Evolutionary conservation across 2,329 filamentous ascomycete genomes (phyloP), one percentile per base, ranked within the genome.

Genomic region (Neoascochyta sp.): DNA sequence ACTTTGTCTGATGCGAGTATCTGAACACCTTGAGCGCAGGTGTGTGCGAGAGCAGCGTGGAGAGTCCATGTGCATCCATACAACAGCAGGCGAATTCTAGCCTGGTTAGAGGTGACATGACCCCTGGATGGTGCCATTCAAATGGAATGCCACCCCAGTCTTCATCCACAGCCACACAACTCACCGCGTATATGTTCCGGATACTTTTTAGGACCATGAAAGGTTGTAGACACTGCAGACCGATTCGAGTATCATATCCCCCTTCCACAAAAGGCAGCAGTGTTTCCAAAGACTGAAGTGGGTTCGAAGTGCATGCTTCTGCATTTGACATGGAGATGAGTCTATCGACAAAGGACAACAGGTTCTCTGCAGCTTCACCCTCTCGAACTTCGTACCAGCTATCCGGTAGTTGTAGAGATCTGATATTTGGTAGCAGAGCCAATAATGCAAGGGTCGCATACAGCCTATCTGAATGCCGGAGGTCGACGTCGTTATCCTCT

Each of bases 1-100:
- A 56, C 35, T 62, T 62, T 0, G 52, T 52, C 28, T 60, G 49
- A 17, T 62, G 57, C 2, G 55, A 59, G 34, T 62, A 62, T 9
- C 41, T 50, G 40, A 62, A 58, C 3, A 49, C 35, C 1, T 41
- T 36, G 1, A 62, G 39, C 7, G 34, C 32, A 1, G 55, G 54
- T 9, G 56, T 56, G 18, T 54, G 46, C 1, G 40, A 29, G 4
- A 60, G 16, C 0, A 62, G 36, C 5, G 30, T 32, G 1, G 47
- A 43, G 2, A 62, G 34, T 3, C 47, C 57, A 2, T 44, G 39
- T 0, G 50, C 43, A 29, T 61, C 52, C 28, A 62, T 59, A 26
- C 57, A 61, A 30, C 55, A 56, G 19, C 44, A 47, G 2, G 48
- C 54, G 7, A 62, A 34, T 27, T 62, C 58, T 1, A 62, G 27